These are phyloP conservation scores for Lentinula sp. DNA, from an alignment of 768 basidiomycete species.

Conservation along the genomic window DNA sequence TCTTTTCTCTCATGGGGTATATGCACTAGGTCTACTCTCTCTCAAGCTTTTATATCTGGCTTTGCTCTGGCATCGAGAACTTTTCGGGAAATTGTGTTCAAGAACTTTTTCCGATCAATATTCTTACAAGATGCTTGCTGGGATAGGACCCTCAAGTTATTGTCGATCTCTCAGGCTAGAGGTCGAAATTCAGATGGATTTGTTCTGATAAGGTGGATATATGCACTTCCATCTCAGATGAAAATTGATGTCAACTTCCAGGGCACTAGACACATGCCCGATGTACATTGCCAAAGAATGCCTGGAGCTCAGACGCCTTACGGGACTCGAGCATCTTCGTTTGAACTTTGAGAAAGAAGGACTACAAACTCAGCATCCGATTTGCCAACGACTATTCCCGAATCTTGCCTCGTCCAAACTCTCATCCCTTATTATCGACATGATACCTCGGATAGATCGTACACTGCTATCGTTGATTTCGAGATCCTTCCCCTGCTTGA, in stretches of 20 bases:
- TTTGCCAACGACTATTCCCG: slow-evolving; percentile 18
- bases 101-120: slow-evolving; percentile 18
- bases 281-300: slow-evolving; percentile 6
- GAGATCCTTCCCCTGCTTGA: slow-evolving; percentile 36
- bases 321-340: slow-evolving; percentile 29
- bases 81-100: slow-evolving; percentile 37
- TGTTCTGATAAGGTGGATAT: slow-evolving; percentile 12
- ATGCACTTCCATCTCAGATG: slow-evolving; percentile 18
- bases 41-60: slow-evolving; percentile 28
- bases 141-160: slow-evolving; percentile 22
- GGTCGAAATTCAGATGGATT: slow-evolving; percentile 16
- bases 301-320: slow-evolving; percentile 21
- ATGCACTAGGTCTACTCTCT: slow-evolving; percentile 5
- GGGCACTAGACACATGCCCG: slow-evolving; percentile 14
- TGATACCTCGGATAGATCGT: slow-evolving; percentile 52
- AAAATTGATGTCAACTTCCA: neutral
- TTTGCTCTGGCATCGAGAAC: slow-evolving; percentile 33
- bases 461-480: slow-evolving; percentile 42
- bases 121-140: slow-evolving; percentile 17
- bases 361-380: slow-evolving; percentile 35
- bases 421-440: slow-evolving; percentile 42
- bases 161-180: slow-evolving; percentile 5
- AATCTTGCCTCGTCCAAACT: slow-evolving; percentile 27
- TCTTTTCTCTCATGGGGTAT: slow-evolving; percentile 11
- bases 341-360: slow-evolving; percentile 38